These are phyloP conservation scores for Polytrichum commune DNA, from an alignment of 225 moss, liverwort and hornwort species.

Conservation along the genomic window DNA sequence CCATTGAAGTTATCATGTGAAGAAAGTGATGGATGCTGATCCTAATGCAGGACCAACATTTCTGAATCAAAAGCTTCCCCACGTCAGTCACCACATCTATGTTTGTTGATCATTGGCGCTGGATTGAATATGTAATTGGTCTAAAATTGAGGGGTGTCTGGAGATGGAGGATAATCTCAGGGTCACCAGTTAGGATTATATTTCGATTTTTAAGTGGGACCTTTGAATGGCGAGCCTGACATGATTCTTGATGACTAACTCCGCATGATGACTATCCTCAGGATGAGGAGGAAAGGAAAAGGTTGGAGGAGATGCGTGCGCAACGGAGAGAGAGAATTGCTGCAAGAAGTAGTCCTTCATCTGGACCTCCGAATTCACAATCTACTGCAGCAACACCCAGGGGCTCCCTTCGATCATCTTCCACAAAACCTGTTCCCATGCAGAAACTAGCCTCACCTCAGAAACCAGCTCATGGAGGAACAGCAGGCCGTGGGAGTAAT, in stretches of 20 bases:
- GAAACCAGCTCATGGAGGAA: neutral
- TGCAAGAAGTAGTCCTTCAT: conserved; percentile 44
- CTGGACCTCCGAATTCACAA: conserved; percentile 10
- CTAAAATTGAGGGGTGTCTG: neutral
- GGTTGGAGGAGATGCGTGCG: conserved; percentile 49
- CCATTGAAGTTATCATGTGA: too few relatives aligned
- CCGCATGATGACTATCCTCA: conserved; percentile 3
- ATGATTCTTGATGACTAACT: neutral
- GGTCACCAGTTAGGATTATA: too few relatives aligned
- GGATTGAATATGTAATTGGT: neutral
- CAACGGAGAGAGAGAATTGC: conserved; percentile 64
- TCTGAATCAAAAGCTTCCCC: neutral
- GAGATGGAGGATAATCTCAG: neutral
- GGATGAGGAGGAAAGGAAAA: conserved; percentile 69
- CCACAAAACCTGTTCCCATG: conserved; percentile 1
- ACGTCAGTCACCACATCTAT: too few relatives aligned
- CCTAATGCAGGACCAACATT: neutral
- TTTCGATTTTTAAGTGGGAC: too few relatives aligned
- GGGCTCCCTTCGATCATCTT: conserved; percentile 8
- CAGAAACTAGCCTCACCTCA: conserved; percentile 14
- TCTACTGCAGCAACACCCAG: conserved; percentile 29
- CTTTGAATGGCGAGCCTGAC: too few relatives aligned
- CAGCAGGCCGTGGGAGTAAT: neutral
- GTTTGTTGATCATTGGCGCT: neutral
- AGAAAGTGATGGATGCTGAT: too few relatives aligned